Percentiles rank a stretch among this genome's conserved stretches.
phyloP scores from a whole-genome alignment of 768 basidiomycete species.

The Coprinellus aureogranulatus region DNA sequence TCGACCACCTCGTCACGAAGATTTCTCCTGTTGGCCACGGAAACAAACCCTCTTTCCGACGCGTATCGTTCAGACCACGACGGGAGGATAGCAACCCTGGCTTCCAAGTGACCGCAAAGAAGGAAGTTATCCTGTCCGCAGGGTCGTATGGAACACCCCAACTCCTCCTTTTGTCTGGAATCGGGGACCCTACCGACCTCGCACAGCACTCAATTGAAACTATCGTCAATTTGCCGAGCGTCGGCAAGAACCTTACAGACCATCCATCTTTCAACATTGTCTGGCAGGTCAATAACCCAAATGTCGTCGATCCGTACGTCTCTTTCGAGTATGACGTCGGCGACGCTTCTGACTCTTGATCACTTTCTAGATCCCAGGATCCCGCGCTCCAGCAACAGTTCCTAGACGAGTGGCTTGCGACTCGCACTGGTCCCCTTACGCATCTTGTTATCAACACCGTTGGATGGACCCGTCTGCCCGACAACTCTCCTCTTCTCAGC shows the following conservation, averaged over 20 bases:
- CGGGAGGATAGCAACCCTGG: background rate
- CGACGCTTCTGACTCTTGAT: too few species aligned
- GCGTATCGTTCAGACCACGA: slow-evolving; percentile 19
- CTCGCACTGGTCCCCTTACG: too few species aligned
- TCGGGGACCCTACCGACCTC: slow-evolving; percentile 16
- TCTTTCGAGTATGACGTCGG: too few species aligned
- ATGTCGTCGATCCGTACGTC: slow-evolving; percentile 6
- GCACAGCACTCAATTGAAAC: slow-evolving; percentile 11
- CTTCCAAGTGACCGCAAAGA: slow-evolving; percentile 34
- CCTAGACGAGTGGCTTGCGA: too few species aligned
- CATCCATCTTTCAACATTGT: slow-evolving; percentile 18
- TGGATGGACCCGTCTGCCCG: too few species aligned
- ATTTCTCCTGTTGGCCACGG: too few species aligned
- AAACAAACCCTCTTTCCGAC: too few species aligned
- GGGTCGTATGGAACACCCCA: slow-evolving; percentile 21
- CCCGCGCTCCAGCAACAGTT: too few species aligned
- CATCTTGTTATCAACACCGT: too few species aligned
- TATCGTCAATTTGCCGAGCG: slow-evolving; percentile 15
- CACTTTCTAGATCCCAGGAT: too few species aligned
- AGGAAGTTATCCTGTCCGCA: slow-evolving; percentile 47
- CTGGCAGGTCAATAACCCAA: slow-evolving; percentile 9
- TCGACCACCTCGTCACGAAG: slow-evolving; percentile 22
- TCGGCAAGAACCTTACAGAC: slow-evolving; percentile 22
- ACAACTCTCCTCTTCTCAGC: too few species aligned
- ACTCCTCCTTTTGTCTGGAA: slow-evolving; percentile 22